Evolutionary conservation across 2,329 filamentous ascomycete genomes (phyloP).

Genomic region (Mycosphaerella sp.): DNA sequence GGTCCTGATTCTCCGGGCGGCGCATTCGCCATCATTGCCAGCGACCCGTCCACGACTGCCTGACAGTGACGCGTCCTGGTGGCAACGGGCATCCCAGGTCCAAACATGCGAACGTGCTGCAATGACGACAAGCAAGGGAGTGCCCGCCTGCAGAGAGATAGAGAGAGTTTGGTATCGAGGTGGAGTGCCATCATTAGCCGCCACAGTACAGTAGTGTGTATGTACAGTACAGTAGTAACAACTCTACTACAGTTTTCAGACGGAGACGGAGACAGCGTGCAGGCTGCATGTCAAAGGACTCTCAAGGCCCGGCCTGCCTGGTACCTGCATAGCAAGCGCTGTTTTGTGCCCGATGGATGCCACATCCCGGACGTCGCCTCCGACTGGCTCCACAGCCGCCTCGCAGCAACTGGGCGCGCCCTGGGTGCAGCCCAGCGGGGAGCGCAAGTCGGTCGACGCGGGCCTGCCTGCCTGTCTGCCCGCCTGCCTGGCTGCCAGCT

Average conservation of each 20-base stretch:
- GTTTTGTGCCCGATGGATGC: conserved; percentile 13
- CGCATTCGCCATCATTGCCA: not conserved
- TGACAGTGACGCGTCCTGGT: not conserved
- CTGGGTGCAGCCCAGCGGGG: not conserved
- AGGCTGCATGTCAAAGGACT: conserved; percentile 1
- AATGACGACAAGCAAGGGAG: conserved; percentile 4
- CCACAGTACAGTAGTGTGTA: no score
- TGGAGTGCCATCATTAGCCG: no score
- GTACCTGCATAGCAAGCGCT: conserved; percentile 21
- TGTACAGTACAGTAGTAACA: no score
- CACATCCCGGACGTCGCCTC: conserved; percentile 18
- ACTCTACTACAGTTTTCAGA: no score
- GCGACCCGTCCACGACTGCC: not conserved
- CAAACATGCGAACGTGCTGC: conserved; percentile 15
- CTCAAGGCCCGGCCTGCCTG: not conserved
- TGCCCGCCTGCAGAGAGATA: conserved; percentile 7
- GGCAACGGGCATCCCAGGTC: not conserved
- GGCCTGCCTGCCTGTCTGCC: no score
- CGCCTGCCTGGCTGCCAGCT: no score
- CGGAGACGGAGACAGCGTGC: no score
- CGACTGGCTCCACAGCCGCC: conserved; percentile 17
- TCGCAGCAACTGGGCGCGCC: not conserved
- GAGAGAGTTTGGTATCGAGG: conserved; percentile 9
- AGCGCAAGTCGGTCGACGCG: not conserved
- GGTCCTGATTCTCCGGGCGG: not conserved